Percentiles rank a stretch among this genome's conserved stretches.
Evolutionary conservation across 768 basidiomycete genomes (phyloP).

Genomic region (Tulasnella sp.): DNA sequence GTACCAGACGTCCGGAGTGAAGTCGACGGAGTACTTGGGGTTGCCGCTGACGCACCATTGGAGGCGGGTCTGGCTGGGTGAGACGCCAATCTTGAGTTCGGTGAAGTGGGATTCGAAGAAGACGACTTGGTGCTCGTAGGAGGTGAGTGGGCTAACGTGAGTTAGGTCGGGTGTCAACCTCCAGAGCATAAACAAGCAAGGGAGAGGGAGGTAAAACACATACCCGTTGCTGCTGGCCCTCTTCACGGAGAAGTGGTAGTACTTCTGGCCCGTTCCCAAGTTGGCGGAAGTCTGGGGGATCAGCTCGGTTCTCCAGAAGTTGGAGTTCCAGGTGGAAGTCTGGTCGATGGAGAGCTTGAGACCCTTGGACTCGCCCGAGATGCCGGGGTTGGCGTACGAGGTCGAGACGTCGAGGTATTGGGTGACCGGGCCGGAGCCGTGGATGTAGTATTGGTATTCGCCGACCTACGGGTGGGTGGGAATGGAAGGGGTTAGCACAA

Average conservation of each 20-base stretch:
- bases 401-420: constrained; percentile 51
- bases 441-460: constrained; percentile 42
- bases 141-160: constrained; percentile 41
- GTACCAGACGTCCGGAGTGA: constrained; percentile 53
- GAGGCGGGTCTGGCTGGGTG: constrained; percentile 47
- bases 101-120: constrained; percentile 56
- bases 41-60: constrained; percentile 50
- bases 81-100: constrained; percentile 58
- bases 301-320: constrained; percentile 33
- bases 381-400: constrained; percentile 58
- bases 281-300: constrained; percentile 48
- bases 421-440: constrained; percentile 51
- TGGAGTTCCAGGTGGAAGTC: constrained; percentile 24
- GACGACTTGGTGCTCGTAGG: constrained; percentile 55
- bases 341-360: constrained; percentile 48
- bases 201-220: too few relatives aligned
- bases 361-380: constrained; percentile 48
- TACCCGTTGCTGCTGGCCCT: constrained; percentile 48
- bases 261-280: constrained; percentile 54
- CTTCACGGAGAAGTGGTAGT: constrained; percentile 60
- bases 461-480: neutral
- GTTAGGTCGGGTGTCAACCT: too few relatives aligned
- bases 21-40: constrained; percentile 50
- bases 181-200: neutral
- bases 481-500: too few relatives aligned